Conservation (phyloP, 2,329 filamentous ascomycete genomes). For the Plectosphaerella cucumerina region DNA sequence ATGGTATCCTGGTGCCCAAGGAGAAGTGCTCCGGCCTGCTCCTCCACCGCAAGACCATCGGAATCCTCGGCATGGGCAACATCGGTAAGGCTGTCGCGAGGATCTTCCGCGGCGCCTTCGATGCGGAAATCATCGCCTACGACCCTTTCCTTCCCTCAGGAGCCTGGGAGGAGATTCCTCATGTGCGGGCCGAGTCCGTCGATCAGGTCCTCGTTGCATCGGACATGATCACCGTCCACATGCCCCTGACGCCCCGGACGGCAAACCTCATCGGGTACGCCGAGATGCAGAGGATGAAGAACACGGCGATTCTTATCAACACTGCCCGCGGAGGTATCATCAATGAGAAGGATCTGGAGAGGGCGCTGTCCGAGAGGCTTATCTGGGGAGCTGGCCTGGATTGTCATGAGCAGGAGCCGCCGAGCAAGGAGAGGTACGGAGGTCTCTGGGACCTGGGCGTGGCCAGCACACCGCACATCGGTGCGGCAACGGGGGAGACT, state of each 20-base stretch:
- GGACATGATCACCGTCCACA: slow-evolving; percentile 31
- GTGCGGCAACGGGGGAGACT: slow-evolving; percentile 34
- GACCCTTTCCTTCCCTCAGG: slow-evolving; percentile 26
- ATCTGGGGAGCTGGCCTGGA: slow-evolving; percentile 36
- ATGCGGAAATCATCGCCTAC: slow-evolving; percentile 27
- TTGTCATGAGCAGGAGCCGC: slow-evolving; percentile 33
- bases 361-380: slow-evolving; percentile 23
- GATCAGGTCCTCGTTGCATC: slow-evolving; percentile 24
- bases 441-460: slow-evolving; percentile 28
- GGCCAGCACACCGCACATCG: slow-evolving; percentile 40
- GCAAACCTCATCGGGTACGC: slow-evolving; percentile 23
- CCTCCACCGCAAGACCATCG: slow-evolving; percentile 26
- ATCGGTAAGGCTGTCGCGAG: slow-evolving; percentile 29
- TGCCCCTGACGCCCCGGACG: slow-evolving; percentile 30
- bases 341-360: slow-evolving; percentile 27
- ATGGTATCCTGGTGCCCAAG: slow-evolving; percentile 24
- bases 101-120: slow-evolving; percentile 30
- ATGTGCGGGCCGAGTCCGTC: slow-evolving; percentile 21
- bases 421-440: slow-evolving; percentile 26
- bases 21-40: slow-evolving; percentile 35
- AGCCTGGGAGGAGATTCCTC: slow-evolving; percentile 26
- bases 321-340: slow-evolving; percentile 34
- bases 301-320: slow-evolving; percentile 33
- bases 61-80: slow-evolving; percentile 34
- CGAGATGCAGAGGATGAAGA: slow-evolving; percentile 30